A percentile compares a stretch with the other conserved stretches of the same genome.
Evolutionary conservation across 345 rosid genomes (phyloP).

Genomic region (Schrenkiella parvula): DNA sequence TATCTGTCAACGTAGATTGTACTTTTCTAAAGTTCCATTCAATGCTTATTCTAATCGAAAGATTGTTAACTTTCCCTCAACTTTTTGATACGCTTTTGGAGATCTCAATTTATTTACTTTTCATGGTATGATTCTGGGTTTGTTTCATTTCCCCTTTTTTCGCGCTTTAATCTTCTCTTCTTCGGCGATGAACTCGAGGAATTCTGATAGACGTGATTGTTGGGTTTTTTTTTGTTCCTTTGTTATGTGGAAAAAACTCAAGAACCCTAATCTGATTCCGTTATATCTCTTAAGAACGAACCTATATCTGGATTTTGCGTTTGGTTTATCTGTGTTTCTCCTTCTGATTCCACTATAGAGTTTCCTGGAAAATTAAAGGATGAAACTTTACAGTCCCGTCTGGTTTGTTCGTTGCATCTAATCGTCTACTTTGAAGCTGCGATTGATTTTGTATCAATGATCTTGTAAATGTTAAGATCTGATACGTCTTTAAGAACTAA

Average conservation of each 20-base stretch:
- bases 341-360: background rate
- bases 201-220: background rate
- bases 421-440: background rate
- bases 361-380: background rate
- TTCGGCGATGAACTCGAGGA: conserved; percentile 7
- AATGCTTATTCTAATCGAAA: conserved; percentile 11
- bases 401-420: background rate
- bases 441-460: background rate
- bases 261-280: conserved; percentile 6
- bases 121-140: background rate
- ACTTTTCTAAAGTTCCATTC: conserved; percentile 3
- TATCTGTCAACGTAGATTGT: background rate
- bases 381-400: background rate
- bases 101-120: background rate
- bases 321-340: background rate
- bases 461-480: background rate
- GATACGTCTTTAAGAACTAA: no score
- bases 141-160: background rate
- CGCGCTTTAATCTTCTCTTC: background rate
- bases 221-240: background rate
- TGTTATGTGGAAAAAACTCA: background rate
- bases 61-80: background rate
- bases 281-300: background rate
- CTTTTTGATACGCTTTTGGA: background rate
- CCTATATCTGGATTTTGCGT: background rate